Base-by-base conservation (phyloP, 73 alveolate genomes). In the Uronychia setigera region DNA sequence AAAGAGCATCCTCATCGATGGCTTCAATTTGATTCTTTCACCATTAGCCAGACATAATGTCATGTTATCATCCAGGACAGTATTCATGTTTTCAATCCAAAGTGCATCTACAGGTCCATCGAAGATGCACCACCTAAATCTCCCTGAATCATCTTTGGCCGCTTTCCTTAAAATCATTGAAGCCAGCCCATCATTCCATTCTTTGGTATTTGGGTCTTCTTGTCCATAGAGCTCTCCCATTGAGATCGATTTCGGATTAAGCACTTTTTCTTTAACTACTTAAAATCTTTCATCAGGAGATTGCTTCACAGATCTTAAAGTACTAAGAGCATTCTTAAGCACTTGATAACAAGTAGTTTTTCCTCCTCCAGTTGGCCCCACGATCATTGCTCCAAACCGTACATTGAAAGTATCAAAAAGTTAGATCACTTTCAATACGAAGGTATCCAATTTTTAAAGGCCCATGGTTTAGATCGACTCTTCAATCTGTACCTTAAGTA, bases 101-200 rank as follows among this genome's bases (percentile, higher is more conserved):
- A 93, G 93, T 11, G 99, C 96, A 86, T 95, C 99, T 25, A 95
- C 96, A 58, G 99, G 99, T 9, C 99, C 99, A 91, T 95, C 99
- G 74, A 95, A 87, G 26, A 95, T 95, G 60, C 96, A 95, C 93
- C 96, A 93, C 80, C 92, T 93, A 59, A 89, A 84, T 76, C 85
- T 60, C 80, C 88, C 93, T 59, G 92, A 88, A 82, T 91, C 97
- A 84, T 91, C 96, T 80, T 91, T 80, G 33, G 96, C 94, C 29
- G 94, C 95, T 81, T 93, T 87, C 86, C 96, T 90, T 78, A 95
- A 81, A 80, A 81, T 91, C 84, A 85, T 91, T 28, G 99, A 93
- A 1, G 97, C 96, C 9, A 95, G 89, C 34, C 99, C 99, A 85
- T 95, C 95, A 46, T 93, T 96, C 89, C 96, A 95, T 78, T 93